phyloP scores from a whole-genome alignment of 192 early-diverging fungal genomes.

The Backusella mclennaniae region DNA sequence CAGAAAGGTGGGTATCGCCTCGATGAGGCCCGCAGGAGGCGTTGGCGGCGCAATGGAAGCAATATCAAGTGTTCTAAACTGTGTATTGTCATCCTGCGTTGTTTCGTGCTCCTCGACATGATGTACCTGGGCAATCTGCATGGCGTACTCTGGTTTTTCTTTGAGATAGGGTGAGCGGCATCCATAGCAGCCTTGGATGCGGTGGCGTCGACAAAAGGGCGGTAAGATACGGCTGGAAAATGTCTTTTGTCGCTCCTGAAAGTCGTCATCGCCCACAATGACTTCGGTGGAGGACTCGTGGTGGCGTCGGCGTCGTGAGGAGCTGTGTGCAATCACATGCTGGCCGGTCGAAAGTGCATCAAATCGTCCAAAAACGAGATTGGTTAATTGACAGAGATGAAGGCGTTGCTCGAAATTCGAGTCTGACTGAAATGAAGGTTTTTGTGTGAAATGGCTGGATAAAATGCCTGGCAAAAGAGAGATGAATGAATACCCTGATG shows the following conservation, averaged over 20 bases:
- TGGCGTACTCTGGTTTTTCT: slow-evolving; percentile 2
- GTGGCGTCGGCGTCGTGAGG: slow-evolving; percentile 33
- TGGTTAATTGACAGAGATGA: slow-evolving; percentile 52
- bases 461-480: slow-evolving; percentile 21
- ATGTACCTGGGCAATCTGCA: neutral
- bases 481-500: neutral
- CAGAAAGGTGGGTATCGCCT: slow-evolving; percentile 51
- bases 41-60: neutral
- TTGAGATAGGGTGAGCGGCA: slow-evolving; percentile 22
- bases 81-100: neutral
- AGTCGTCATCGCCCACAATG: neutral
- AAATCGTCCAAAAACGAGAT: slow-evolving; percentile 58
- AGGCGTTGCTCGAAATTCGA: slow-evolving; percentile 49
- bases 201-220: slow-evolving; percentile 44
- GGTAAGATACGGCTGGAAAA: slow-evolving; percentile 36
- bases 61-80: slow-evolving; percentile 1
- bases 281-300: slow-evolving; percentile 2
- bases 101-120: slow-evolving; percentile 10
- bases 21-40: slow-evolving; percentile 42
- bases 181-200: slow-evolving; percentile 37
- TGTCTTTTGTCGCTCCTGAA: slow-evolving; percentile 25
- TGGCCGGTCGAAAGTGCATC: slow-evolving; percentile 35
- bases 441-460: slow-evolving; percentile 28
- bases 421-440: slow-evolving; percentile 36
- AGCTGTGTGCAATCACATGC: slow-evolving; percentile 18